phyloP scores from a whole-genome alignment of 2,329 filamentous ascomycete species.

The Podosphaera aphanis region DNA sequence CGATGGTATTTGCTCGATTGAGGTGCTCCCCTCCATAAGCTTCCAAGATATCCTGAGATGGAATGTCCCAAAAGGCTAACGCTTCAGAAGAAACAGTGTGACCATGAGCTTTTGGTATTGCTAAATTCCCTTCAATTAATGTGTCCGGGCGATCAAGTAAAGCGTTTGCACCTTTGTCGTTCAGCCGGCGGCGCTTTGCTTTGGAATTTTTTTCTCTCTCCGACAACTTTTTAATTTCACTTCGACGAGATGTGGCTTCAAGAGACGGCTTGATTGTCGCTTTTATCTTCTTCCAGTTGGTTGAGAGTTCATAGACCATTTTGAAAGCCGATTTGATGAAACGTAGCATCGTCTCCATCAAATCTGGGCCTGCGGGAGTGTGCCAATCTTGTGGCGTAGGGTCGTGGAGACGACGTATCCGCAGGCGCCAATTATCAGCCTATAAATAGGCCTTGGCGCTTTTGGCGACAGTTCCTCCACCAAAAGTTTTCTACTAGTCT shows the following conservation, averaged over 20 bases:
- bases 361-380: too few species aligned
- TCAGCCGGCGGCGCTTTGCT: conserved; percentile 15
- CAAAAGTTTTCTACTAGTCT: too few species aligned
- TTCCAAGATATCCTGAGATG: conserved; percentile 33
- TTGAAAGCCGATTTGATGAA: neutral
- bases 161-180: conserved; percentile 27
- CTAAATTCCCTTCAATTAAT: conserved; percentile 18
- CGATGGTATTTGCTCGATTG: conserved; percentile 22
- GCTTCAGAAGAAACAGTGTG: conserved; percentile 22
- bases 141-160: conserved; percentile 21
- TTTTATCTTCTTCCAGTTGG: conserved; percentile 63
- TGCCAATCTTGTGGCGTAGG: too few species aligned
- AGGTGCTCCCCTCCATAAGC: conserved; percentile 30
- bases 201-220: conserved; percentile 14
- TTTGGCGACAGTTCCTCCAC: too few species aligned
- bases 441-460: too few species aligned
- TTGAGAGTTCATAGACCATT: conserved; percentile 25
- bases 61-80: conserved; percentile 36
- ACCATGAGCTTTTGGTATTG: conserved; percentile 17
- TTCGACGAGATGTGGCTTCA: conserved; percentile 13
- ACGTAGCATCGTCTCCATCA: too few species aligned
- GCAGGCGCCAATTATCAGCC: too few species aligned
- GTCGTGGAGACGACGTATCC: too few species aligned
- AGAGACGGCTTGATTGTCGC: conserved; percentile 27
- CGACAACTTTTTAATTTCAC: conserved; percentile 14